These are phyloP conservation scores for Zasmidium citrigriseum DNA, from an alignment of 2,329 filamentous ascomycete genomes.

Conservation along the genomic window DNA sequence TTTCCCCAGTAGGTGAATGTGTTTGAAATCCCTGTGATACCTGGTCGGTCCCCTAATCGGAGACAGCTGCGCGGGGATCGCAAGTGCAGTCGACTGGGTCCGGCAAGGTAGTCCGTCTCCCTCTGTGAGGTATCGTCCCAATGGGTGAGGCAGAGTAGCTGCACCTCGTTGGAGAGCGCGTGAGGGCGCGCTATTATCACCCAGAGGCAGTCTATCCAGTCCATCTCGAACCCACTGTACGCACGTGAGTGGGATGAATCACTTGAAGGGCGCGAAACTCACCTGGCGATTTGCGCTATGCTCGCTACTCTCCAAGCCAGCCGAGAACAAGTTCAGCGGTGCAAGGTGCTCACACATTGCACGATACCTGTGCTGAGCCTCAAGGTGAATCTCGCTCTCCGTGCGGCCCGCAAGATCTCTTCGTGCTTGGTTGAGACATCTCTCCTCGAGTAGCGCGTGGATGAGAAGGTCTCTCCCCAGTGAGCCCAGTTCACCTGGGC, in stretches of 20 bases:
- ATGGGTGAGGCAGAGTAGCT: conserved; percentile 12
- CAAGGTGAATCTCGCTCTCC: conserved; percentile 31
- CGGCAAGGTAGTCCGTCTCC: neutral
- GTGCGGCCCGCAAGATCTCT: conserved; percentile 14
- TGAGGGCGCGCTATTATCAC: neutral
- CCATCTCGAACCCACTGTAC: conserved; percentile 38
- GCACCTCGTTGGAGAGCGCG: neutral
- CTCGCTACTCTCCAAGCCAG: conserved; percentile 40
- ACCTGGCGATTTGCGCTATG: conserved; percentile 34
- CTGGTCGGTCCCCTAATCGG: conserved; percentile 32
- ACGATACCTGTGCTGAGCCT: conserved; percentile 42
- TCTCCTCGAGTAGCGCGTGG: conserved; percentile 49
- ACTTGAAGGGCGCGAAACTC: neutral
- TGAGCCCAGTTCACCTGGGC: neutral
- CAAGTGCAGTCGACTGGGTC: neutral
- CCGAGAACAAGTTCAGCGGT: conserved; percentile 37
- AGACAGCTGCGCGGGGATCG: neutral
- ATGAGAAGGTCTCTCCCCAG: conserved; percentile 39
- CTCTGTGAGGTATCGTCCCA: conserved; percentile 25
- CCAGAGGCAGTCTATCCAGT: conserved; percentile 28
- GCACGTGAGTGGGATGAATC: neutral
- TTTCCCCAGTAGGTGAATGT: conserved; percentile 60
- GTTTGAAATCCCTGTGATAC: conserved; percentile 54
- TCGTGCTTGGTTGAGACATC: conserved; percentile 40
- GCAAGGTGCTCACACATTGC: conserved; percentile 40